phyloP scores from a whole-genome alignment of 306 rosid genomes.

The Cicer judaicum region DNA sequence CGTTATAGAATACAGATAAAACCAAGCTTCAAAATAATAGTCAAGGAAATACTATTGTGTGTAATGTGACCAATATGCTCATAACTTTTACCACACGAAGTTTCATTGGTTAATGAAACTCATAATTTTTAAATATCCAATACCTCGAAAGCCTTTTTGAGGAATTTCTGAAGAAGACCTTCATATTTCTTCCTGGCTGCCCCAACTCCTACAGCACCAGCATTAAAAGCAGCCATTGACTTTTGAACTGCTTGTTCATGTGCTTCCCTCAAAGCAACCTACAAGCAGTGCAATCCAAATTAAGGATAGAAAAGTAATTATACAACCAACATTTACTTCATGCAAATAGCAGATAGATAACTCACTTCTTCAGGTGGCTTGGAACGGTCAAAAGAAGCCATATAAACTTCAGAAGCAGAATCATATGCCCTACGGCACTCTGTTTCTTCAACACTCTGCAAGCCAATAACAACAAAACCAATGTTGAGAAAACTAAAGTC shows the following conservation, averaged over 20 bases:
- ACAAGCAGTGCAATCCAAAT: slow-evolving; percentile 47
- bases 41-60: neutral
- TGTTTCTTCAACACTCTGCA: slow-evolving; percentile 93
- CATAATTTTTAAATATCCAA: slow-evolving; percentile 26
- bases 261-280: slow-evolving; percentile 88
- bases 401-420: slow-evolving; percentile 73
- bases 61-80: neutral
- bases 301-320: slow-evolving; percentile 5
- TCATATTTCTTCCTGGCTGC: slow-evolving; percentile 84
- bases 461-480: slow-evolving; percentile 37
- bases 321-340: slow-evolving; percentile 35
- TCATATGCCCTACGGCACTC: slow-evolving; percentile 91
- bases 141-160: slow-evolving; percentile 90
- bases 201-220: slow-evolving; percentile 87
- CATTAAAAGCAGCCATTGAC: slow-evolving; percentile 75
- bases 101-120: slow-evolving; percentile 12
- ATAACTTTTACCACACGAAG: slow-evolving; percentile 3
- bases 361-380: slow-evolving; percentile 91
- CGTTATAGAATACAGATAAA: neutral
- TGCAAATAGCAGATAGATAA: slow-evolving; percentile 37
- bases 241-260: slow-evolving; percentile 87
- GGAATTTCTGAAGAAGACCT: slow-evolving; percentile 68
- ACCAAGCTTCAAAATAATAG: slow-evolving; percentile 19
- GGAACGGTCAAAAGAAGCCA: slow-evolving; percentile 77
- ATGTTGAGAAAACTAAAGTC: slow-evolving; percentile 4